A percentile compares a stretch with the other conserved stretches of the same genome.
These are phyloP conservation scores for Millerozyma miso DNA, from an alignment of 805 yeast genomes.

Conservation along the genomic window DNA sequence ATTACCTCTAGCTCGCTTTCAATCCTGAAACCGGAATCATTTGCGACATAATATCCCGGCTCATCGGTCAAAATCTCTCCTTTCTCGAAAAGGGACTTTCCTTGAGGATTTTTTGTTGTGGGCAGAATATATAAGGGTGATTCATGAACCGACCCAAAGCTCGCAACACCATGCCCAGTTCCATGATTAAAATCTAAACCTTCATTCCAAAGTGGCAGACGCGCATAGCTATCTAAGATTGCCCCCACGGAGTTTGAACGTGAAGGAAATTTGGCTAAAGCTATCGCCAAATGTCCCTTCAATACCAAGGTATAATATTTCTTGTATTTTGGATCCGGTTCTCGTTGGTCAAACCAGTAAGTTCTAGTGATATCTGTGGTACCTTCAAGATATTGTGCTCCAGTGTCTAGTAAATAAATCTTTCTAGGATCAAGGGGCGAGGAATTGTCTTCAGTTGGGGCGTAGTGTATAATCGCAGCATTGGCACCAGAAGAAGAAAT, in stretches of 20 bases:
- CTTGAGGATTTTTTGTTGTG: constrained; percentile 47
- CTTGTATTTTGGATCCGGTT: constrained; percentile 49
- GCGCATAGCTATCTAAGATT: constrained; percentile 74
- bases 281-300: constrained; percentile 88
- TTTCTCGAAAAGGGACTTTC: constrained; percentile 32
- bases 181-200: constrained; percentile 93
- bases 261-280: constrained; percentile 68
- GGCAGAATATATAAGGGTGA: constrained; percentile 84
- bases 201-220: constrained; percentile 75
- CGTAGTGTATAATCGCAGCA: constrained; percentile 71
- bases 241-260: constrained; percentile 67
- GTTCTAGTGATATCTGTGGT: constrained; percentile 96
- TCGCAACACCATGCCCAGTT: constrained; percentile 97
- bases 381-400: constrained; percentile 89
- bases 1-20: constrained; percentile 76
- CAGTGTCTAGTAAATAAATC: constrained; percentile 80
- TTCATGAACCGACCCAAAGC: constrained; percentile 88
- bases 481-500: constrained; percentile 75
- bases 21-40: constrained; percentile 84
- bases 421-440: constrained; percentile 61
- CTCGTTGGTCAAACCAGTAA: constrained; percentile 49
- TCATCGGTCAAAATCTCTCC: constrained; percentile 88
- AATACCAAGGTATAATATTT: constrained; percentile 78
- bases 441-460: constrained; percentile 58
- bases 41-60: constrained; percentile 91